Evolutionary conservation across 345 rosid species (phyloP).

Genomic region (Eucalyptus viminalis): DNA sequence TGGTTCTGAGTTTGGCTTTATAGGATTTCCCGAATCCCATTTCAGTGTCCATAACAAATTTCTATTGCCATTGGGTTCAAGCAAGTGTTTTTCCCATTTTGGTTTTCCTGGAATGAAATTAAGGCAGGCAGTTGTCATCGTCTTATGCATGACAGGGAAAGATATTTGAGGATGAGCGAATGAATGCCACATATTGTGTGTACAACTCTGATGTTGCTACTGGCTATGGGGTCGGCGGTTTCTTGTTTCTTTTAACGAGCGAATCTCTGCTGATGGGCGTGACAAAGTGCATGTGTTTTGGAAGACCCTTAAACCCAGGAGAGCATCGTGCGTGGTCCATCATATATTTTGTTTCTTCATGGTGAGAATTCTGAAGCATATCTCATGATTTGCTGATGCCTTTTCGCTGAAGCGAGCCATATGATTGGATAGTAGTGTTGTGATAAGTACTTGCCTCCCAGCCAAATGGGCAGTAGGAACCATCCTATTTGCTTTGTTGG

Average conservation of each 20-base stretch:
- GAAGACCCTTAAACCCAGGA: constrained; percentile 76
- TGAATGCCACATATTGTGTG: constrained; percentile 58
- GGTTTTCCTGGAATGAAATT: neutral
- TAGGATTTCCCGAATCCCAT: neutral
- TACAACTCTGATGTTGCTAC: constrained; percentile 92
- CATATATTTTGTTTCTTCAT: constrained; percentile 74
- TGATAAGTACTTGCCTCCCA: neutral
- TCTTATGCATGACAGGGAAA: constrained; percentile 41
- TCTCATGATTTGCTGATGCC: neutral
- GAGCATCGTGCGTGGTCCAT: constrained; percentile 92
- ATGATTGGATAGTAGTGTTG: neutral
- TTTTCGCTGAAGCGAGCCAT: neutral
- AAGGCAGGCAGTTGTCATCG: neutral
- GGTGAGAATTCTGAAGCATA: constrained; percentile 29
- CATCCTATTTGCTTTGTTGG: neutral
- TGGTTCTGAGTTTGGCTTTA: neutral
- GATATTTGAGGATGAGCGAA: constrained; percentile 10
- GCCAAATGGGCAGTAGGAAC: neutral
- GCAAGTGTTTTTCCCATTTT: neutral
- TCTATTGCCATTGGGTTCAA: neutral
- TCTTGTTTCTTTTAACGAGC: constrained; percentile 80
- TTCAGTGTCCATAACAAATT: neutral
- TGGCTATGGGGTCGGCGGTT: constrained; percentile 92
- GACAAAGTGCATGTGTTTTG: constrained; percentile 94
- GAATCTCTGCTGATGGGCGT: constrained; percentile 88